Evolutionary conservation across 352 stramenopile genomes (phyloP), one percentile per base, ranked within the genome.

Genomic region (Blastocystis sp.): DNA sequence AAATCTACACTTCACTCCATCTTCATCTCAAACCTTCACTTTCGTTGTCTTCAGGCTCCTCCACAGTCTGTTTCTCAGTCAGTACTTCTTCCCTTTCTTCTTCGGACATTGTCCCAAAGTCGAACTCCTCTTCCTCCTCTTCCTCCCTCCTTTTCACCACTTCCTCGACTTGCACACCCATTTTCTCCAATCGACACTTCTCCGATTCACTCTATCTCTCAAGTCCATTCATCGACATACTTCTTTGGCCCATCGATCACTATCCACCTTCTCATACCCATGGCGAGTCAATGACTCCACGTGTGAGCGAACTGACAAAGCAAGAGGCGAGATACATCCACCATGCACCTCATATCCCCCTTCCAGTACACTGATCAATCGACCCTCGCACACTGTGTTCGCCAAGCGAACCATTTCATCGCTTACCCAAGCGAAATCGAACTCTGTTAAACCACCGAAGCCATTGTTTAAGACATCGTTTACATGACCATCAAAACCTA

Each of bases 371-470:
- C 68, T 90, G 30, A 91, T 76, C 20, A 91, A 47, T 20, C 79
- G 87, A 8, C 88, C 90, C 7, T 47, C 47, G 55, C 90, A 91
- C 34, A 76, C 78, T 3, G 3, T 11, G 55, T 91, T 91, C 30
- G 90, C 90, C 2, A 91, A 24, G 41, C 87, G 37, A 16, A 92
- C 26, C 20, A 91, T 54, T n/a, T 92, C 70, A n/a, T 47, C 16
- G 18, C 90, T 92, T 26, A 92, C 47, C 88, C 90, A 92, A 26
- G 73, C 76, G 50, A 91, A 92, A 63, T 92, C 91, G n/a, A 73
- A 45, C 62, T 92, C 91, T 39, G 41, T 76, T 34, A 93, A 39
- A 9, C 53, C 91, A 43, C 90, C 53, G 50, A 92, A 92, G 50
- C 91, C 90, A 47, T 90, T 88, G 91, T 92, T 92, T 30, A 92